A percentile compares a stretch with the other conserved stretches of the same genome.
phyloP scores from a whole-genome alignment of 139 green algal genomes.

The Chlorella sp. region DNA sequence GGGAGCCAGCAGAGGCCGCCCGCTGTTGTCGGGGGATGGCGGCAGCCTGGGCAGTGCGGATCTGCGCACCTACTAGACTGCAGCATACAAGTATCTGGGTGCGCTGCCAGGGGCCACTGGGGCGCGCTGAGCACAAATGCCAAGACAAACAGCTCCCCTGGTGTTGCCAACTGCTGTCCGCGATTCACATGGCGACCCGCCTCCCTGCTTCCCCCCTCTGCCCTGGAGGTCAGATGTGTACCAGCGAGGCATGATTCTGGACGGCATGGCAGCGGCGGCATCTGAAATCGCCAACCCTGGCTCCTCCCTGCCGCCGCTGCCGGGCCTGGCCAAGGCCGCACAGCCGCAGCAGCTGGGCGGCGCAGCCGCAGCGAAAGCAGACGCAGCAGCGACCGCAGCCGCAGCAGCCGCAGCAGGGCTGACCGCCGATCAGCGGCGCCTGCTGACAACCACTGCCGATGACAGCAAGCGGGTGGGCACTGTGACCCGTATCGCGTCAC shows the following conservation, averaged over 20 bases:
- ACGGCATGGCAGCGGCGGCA: constrained; percentile 65
- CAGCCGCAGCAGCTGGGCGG: not conserved
- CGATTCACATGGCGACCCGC: not conserved
- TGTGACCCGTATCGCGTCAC: not conserved
- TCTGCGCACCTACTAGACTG: not conserved
- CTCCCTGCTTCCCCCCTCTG: not conserved
- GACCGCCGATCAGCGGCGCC: not conserved
- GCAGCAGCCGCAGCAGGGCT: not conserved
- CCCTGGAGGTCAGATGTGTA: constrained; percentile 15
- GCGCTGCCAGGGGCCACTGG: not conserved
- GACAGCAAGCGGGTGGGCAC: constrained; percentile 24
- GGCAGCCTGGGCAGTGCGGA: not conserved
- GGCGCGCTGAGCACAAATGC: not conserved
- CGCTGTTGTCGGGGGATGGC: no score
- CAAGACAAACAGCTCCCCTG: constrained; percentile 74
- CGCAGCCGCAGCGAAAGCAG: not conserved
- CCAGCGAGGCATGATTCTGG: constrained; percentile 62
- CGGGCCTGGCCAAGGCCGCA: not conserved
- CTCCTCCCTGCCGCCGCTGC: constrained; percentile 17
- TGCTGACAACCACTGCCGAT: constrained; percentile 15
- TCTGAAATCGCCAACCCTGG: constrained; percentile 52
- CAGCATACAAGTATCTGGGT: not conserved
- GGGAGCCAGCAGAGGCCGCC: no score
- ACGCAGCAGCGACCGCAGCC: no score
- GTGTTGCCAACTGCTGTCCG: not conserved